These are phyloP conservation scores for Ophiostoma sp. DNA, from an alignment of 2,329 filamentous ascomycete species.

Conservation along the genomic window DNA sequence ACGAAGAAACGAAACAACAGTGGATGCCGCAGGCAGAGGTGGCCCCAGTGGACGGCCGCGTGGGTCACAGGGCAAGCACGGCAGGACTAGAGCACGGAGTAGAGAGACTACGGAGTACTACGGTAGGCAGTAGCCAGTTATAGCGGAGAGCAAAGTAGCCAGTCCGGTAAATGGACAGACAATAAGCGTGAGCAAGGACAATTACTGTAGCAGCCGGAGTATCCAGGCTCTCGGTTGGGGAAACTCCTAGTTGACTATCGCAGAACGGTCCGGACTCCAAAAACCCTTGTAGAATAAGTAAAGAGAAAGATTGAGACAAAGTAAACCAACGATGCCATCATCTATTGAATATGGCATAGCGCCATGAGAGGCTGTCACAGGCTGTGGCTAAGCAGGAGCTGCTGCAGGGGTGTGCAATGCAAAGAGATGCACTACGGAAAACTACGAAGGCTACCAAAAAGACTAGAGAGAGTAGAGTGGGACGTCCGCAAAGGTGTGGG, in stretches of 20 bases:
- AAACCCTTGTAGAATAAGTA: neutral
- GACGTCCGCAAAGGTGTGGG: neutral
- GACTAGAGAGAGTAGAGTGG: neutral
- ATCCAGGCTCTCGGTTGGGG: neutral
- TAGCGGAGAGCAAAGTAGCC: neutral
- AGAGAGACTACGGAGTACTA: neutral
- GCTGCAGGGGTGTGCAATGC: neutral
- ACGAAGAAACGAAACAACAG: constrained; percentile 9
- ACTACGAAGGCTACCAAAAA: neutral
- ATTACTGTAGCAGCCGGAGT: neutral
- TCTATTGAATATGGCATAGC: neutral
- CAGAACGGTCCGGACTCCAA: neutral
- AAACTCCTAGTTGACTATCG: neutral
- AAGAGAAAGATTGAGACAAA: neutral
- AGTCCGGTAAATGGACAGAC: neutral
- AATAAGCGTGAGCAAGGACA: neutral
- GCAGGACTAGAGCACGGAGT: neutral
- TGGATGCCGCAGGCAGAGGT: constrained; percentile 3
- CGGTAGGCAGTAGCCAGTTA: neutral
- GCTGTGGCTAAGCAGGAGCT: neutral
- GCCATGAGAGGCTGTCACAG: neutral
- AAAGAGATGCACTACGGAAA: neutral
- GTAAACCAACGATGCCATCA: neutral
- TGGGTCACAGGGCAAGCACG: neutral
- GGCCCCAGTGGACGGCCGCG: neutral